Conservation (phyloP, 768 basidiomycete species). For the Nevesoporus exiguus region DNA sequence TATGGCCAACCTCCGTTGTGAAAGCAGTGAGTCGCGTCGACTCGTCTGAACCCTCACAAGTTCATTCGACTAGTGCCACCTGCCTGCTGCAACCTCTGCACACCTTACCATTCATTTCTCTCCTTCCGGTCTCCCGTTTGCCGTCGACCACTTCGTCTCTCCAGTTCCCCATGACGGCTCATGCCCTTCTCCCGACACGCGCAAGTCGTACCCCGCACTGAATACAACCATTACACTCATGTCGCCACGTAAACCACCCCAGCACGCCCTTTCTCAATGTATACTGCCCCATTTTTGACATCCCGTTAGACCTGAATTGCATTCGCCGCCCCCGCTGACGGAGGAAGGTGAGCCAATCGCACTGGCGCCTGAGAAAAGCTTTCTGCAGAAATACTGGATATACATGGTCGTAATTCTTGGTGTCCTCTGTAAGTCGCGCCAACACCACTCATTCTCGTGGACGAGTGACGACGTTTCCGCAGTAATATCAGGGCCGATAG, state of each 20-base stretch:
- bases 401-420: conserved; percentile 62
- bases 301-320: conserved; percentile 57
- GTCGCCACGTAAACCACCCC: conserved; percentile 49
- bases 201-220: conserved; percentile 29
- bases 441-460: background rate
- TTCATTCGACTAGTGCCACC: conserved; percentile 56
- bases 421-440: conserved; percentile 49
- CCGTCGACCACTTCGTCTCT: conserved; percentile 68
- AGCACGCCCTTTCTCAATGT: conserved; percentile 38
- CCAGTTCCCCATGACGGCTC: conserved; percentile 67
- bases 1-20: conserved; percentile 32
- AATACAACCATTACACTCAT: conserved; percentile 56
- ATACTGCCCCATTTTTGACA: conserved; percentile 1
- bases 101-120: conserved; percentile 54
- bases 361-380: conserved; percentile 66
- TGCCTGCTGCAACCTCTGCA: conserved; percentile 52
- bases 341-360: conserved; percentile 61
- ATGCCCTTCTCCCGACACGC: conserved; percentile 40
- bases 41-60: conserved; percentile 32
- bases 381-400: conserved; percentile 90
- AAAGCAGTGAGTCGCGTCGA: conserved; percentile 52
- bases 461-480: background rate
- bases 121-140: conserved; percentile 48
- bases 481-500: conserved; percentile 31
- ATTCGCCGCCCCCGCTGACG: conserved; percentile 62